Percentiles rank a stretch among this genome's conserved stretches.
These are phyloP conservation scores for Hypoxylon sp. DNA, from an alignment of 2,329 filamentous ascomycete genomes.

Conservation along the genomic window DNA sequence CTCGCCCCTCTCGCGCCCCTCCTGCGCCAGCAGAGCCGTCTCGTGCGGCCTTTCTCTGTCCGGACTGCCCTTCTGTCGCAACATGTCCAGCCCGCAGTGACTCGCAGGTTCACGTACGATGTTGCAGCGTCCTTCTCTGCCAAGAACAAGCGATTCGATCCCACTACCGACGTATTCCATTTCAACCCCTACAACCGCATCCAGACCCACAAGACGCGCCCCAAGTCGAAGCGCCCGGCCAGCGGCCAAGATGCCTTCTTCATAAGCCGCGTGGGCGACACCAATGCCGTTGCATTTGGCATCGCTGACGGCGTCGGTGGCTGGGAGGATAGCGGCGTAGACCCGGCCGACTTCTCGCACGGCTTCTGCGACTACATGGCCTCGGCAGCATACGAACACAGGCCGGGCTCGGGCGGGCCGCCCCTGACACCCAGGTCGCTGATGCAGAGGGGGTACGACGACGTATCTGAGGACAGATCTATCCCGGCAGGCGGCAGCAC, in stretches of 20 bases:
- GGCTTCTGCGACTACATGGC: constrained; percentile 95
- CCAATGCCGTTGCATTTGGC: constrained; percentile 79
- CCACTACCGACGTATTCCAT: constrained; percentile 73
- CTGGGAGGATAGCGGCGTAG: constrained; percentile 90
- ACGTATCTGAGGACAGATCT: constrained; percentile 74
- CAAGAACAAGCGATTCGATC: constrained; percentile 74
- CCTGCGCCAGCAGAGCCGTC: constrained; percentile 19
- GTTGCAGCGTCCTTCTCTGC: constrained; percentile 78
- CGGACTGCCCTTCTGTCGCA: constrained; percentile 37
- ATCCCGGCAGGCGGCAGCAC: constrained; percentile 90
- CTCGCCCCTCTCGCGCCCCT: constrained; percentile 10
- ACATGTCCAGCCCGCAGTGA: constrained; percentile 27
- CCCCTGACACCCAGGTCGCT: constrained; percentile 70
- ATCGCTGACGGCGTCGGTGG: constrained; percentile 95
- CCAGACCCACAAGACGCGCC: constrained; percentile 58
- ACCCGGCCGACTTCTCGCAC: constrained; percentile 95
- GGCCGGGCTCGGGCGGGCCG: constrained; percentile 40
- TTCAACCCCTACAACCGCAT: constrained; percentile 72
- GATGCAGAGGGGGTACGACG: constrained; percentile 85
- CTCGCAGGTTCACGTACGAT: constrained; percentile 66
- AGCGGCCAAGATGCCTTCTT: constrained; percentile 98
- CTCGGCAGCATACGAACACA: constrained; percentile 69
- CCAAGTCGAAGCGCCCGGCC: constrained; percentile 70
- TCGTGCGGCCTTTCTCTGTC: constrained; percentile 37
- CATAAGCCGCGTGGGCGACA: constrained; percentile 78